Base-by-base conservation (phyloP, 2,329 filamentous ascomycete species). In the Curvularia lunata region DNA sequence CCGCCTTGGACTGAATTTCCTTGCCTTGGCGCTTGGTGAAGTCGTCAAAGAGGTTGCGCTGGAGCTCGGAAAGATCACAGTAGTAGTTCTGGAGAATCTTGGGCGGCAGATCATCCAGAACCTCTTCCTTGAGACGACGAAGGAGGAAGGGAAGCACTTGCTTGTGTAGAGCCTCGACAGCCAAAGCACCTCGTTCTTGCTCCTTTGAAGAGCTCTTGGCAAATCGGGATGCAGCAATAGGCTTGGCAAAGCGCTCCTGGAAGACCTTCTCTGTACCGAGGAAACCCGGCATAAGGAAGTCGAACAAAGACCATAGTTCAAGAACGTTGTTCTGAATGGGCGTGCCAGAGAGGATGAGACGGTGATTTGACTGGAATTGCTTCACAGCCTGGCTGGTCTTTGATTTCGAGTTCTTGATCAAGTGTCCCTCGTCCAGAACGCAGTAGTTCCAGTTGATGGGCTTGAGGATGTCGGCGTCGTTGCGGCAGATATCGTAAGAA, bases 71-170 rank as follows among this genome's bases (percentile, higher is more conserved):
- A 18, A 97, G 88, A 72, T 99, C 95, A 77, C 95, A 99, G 80
- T 99, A 99, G 81, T 99, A 99, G 77, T 99, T 99, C 75, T 99
- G 95, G 50, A 99, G 81, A 70, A 99, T 99, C 86, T 99, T 99
- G 7, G 95, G 95, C 2, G 95, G 95, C 8, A 99, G 82, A 70
- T 99, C 95, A 67, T 99, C 91, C 58, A 99, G 83, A 18, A 99
- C 95, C 76, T 99, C 95, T 79, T 99, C 95, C 79, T 99, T 99
- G 67, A 99, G 85, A 69, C 95, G 93, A 59, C 95, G 91, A 38
- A 99, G 86, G 61, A 99, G 83, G 88, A 99, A 99, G 1, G 95
- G 95, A 32, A 99, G 81, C 1, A 99, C 96, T 74, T 99, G 95
- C 76, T 99, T 99, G 80, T 99, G 95, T 21, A 99, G 82, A n/a